Evolutionary conservation across 2,329 filamentous ascomycete species (phyloP), one percentile per base, ranked within the genome.

Genomic region (Aspergillus novoparasiticus): DNA sequence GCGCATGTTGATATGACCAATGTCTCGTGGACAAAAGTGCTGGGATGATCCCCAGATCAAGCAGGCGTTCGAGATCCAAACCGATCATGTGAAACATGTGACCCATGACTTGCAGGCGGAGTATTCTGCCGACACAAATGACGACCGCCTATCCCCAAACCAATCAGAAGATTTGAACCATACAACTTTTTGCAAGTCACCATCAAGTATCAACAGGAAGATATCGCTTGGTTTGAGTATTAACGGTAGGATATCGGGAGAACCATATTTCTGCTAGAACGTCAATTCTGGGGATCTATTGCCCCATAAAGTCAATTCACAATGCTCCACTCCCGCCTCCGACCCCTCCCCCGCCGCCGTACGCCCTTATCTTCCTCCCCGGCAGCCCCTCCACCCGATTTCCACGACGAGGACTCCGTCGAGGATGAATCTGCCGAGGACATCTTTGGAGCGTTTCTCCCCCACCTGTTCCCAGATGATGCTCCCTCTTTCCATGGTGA

Each of bases 381-480:
- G 41, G 64, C 63, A 4, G 65, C 61, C 30, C 67, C 69, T 53
- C 53, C 60, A 11, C 66, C 66, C 10, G 66, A 70, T 16, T 58
- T 69, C 32, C 26, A 67, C 19, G 65, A 71, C 36, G 60, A 71
- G 23, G 65, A 69, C 6, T 39, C 61, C 10, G 36, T 61, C 26
- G 36, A 61, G 16, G 69, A 74, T 10, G 76, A 78, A 56, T 73
- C 73, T 28, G 72, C 79, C 5, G 83, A 85, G 72, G 83, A 86
- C 72, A 79, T 87, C 68, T 86, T 88, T 71, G 74, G 79, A 10
- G 78, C 79, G 16, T 82, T 84, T n/a, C 79, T 87, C 9, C 80
- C 83, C 34, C 76, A 81, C 63, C 78, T 87, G 62, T 86, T 87
- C 75, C 81, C 84, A 8, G 85, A 88, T 64, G 85, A 87, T 71